Evolutionary conservation across 169 alveolate species (phyloP).

Genomic region (Theileria equi): DNA sequence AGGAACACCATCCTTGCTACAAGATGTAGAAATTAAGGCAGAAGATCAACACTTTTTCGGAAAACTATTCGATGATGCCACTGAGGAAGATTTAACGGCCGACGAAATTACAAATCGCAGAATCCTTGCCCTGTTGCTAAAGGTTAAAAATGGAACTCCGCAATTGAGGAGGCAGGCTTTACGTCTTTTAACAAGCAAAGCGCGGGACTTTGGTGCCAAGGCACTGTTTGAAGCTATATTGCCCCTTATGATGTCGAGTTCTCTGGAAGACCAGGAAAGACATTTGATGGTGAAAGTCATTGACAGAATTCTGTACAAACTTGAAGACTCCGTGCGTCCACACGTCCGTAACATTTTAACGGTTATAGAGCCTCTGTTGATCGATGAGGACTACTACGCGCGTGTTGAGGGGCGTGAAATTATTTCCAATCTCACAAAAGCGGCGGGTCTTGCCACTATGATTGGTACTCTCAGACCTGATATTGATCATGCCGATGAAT

Average conservation of each 20-base stretch:
- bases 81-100: constrained; percentile 89
- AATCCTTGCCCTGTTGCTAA: constrained; percentile 90
- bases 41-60: constrained; percentile 89
- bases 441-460: constrained; percentile 99
- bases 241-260: constrained; percentile 96
- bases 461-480: constrained; percentile 99
- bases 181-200: constrained; percentile 92
- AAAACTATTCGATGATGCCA: constrained; percentile 83
- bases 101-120: constrained; percentile 95
- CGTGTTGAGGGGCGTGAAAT: constrained; percentile 99
- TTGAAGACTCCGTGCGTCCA: constrained; percentile 97
- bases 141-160: constrained; percentile 98
- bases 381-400: constrained; percentile 99
- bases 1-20: constrained; percentile 63
- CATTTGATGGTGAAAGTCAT: constrained; percentile 97
- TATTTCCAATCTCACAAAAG: constrained; percentile 91
- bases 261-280: constrained; percentile 97
- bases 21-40: constrained; percentile 85
- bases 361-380: constrained; percentile 97
- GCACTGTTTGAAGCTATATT: constrained; percentile 94
- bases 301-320: constrained; percentile 93
- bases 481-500: constrained; percentile 99
- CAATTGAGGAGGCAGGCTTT: constrained; percentile 94
- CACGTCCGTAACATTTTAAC: constrained; percentile 97
- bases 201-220: constrained; percentile 97